Evolutionary conservation across 2,329 filamentous ascomycete genomes (phyloP), one percentile per base, ranked within the genome.

Genomic region (Paracamarosporium sp.): DNA sequence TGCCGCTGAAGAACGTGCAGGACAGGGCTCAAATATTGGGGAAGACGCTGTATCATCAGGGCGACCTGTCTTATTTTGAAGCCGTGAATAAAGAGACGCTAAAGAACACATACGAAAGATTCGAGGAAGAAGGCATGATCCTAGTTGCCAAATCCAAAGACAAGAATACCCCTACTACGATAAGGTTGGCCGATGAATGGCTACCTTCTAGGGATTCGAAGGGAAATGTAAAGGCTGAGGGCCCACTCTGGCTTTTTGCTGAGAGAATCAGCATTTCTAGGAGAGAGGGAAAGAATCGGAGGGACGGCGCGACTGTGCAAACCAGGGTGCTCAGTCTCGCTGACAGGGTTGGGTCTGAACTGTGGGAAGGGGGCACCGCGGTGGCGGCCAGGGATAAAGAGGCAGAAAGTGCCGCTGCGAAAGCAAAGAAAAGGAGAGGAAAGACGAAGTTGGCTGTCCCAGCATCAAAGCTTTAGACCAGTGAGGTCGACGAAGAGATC

Each of bases 81-180:
- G 93, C 95, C 2, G 94, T 99, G 63, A 99, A 99, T 82, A 97
- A 97, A 69, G 94, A 99, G 76, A 96, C 93, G 0, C 85, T 99
- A 55, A 96, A 95, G 72, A 99, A 99, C 76, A 90, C 93, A 0
- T 97, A 94, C 77, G 84, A 87, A 35, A 87, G 92, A 15, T 96
- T 96, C 70, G 88, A 93, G 66, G 92, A 97, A 70, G 94, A 98
- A 68, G 91, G 93, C 8, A 96, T 98, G 62, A 83, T 98, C 55
- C 80, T 91, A 43, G 85, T 93, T 0, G 64, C 90, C 28, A 91
- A 90, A 67, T 79, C 61, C 1, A 89, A 88, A 66, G 89, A 90
- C 60, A 67, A 83, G 30, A 89, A 89, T 63, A 77, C 83, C 1
- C 84, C 84, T 3, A 80, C 86, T 0, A 83, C 85, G 3, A 83